Base-by-base conservation (phyloP, 192 early-diverging fungal species). In the Coemansia sp. region DNA sequence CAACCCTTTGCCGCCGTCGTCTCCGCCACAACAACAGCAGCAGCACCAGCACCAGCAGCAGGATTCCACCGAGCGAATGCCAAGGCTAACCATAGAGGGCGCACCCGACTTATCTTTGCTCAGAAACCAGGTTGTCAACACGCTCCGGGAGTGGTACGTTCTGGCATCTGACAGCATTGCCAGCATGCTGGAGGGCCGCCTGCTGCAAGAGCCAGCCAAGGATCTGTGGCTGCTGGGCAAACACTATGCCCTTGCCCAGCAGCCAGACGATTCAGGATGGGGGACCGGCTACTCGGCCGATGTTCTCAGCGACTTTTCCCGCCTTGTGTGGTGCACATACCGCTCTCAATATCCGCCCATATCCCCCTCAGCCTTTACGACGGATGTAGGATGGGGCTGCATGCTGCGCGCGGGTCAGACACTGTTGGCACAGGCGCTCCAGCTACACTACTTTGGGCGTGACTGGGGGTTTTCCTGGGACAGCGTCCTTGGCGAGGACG, bases 401-500 rank as follows among this genome's bases (percentile, higher is more conserved):
- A 99, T 99, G 96, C 66, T 99, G 46, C 69, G 96, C 19, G 89
- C 88, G 35, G 93, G 94, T 0, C 96, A 99, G 73, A 91, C 90
- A 66, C 70, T 99, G 27, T 80, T 99, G 34, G 86, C 90, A 0
- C 93, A 91, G 59, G 84, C 91, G 0, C 68, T 96, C 14, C 62
- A 91, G 51, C 58, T 88, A 17, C 84, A 90, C 57, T 59, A 81
- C 21, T 73, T 97, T 59, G 91, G 92, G 14, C 66, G 90, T 74
- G 60, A 67, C 33, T 76, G 78, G 60, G 54, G n/a, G 7, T 56
- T 70, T 40, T 33, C 45, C 46, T 55, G 58, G 51, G 39, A 48
- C 23, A 32, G 49, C 30, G 21, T n/a, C 6, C 25, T 17, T 15
- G 56, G 37, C 10, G 63, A 58, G 23, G 54, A 64, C 25, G 36